phyloP scores from a whole-genome alignment of 2,329 filamentous ascomycete genomes.

The Aspergillus novoparasiticus region DNA sequence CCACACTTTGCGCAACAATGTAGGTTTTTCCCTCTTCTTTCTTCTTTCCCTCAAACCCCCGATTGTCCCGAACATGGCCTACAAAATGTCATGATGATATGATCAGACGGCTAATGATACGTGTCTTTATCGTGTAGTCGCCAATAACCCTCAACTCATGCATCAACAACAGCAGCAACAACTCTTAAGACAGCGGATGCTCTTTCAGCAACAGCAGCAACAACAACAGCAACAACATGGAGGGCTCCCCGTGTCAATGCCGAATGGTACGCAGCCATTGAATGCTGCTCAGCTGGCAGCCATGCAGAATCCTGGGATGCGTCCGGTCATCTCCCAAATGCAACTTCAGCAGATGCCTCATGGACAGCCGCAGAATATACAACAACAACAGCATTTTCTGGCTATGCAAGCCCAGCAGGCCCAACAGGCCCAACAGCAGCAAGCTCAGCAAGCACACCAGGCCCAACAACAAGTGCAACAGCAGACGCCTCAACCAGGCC shows the following conservation, averaged over 20 bases:
- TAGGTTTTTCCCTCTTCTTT: constrained; percentile 31
- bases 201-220: constrained; percentile 34
- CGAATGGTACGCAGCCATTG: constrained; percentile 44
- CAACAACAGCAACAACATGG: constrained; percentile 39
- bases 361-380: constrained; percentile 42
- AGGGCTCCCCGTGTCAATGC: constrained; percentile 42
- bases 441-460: constrained; percentile 30
- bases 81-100: neutral
- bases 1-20: constrained; percentile 46
- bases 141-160: constrained; percentile 49
- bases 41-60: neutral
- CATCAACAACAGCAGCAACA: constrained; percentile 44
- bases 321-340: constrained; percentile 41
- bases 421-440: constrained; percentile 29
- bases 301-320: constrained; percentile 47
- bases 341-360: constrained; percentile 47
- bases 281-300: constrained; percentile 47
- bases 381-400: constrained; percentile 44
- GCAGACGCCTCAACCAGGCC: constrained; percentile 37
- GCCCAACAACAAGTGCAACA: constrained; percentile 28
- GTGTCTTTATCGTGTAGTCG: constrained; percentile 28
- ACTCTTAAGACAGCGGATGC: constrained; percentile 38
- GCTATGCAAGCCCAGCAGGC: constrained; percentile 36
- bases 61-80: neutral
- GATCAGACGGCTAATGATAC: neutral